Conservation (phyloP, 176 grass and related monocot genomes). For the Carex parvula region DNA sequence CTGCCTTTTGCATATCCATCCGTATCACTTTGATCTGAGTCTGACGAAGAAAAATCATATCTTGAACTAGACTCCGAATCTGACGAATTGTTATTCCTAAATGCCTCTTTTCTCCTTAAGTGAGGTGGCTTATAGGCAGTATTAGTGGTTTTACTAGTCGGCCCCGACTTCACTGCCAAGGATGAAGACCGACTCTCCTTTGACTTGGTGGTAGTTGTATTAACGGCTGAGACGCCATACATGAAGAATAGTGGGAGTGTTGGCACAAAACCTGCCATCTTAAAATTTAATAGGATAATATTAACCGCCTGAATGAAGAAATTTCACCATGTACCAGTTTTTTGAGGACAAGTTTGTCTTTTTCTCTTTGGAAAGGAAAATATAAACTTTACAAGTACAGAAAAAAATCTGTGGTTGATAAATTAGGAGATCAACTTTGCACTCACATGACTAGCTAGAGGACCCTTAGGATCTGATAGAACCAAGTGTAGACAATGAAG, state of each 20-base stretch:
- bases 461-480: conserved; percentile 68
- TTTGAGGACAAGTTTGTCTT: background rate
- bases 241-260: conserved; percentile 74
- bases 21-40: conserved; percentile 90
- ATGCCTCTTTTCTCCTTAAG: conserved; percentile 53
- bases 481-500: conserved; percentile 80
- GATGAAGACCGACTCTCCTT: conserved; percentile 35
- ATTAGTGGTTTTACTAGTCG: conserved; percentile 18
- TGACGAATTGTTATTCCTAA: conserved; percentile 39
- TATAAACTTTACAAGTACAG: conserved; percentile 6
- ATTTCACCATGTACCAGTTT: background rate
- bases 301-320: conserved; percentile 28
- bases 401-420: conserved; percentile 7
- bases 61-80: conserved; percentile 56
- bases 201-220: conserved; percentile 26
- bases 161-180: conserved; percentile 25
- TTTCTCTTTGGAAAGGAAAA: background rate
- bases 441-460: conserved; percentile 89
- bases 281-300: conserved; percentile 41
- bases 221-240: conserved; percentile 52
- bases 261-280: conserved; percentile 91
- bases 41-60: conserved; percentile 80
- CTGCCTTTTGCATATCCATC: conserved; percentile 59
- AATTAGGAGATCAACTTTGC: conserved; percentile 18
- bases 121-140: conserved; percentile 82